phyloP scores from a whole-genome alignment of 2,329 filamentous ascomycete genomes.

The Curvularia sp. region DNA sequence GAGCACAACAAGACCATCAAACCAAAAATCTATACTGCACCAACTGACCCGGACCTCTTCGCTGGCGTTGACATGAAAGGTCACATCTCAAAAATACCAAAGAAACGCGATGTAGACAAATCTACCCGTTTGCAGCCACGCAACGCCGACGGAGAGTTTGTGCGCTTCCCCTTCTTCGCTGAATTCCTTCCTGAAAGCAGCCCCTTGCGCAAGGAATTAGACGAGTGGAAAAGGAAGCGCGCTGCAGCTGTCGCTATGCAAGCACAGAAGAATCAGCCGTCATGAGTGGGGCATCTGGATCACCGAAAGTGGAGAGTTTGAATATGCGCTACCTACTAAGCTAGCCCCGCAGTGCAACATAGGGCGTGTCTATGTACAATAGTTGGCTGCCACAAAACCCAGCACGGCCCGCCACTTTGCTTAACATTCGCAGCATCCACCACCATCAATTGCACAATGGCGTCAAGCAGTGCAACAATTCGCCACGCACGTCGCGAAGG shows the following conservation, averaged over 20 bases:
- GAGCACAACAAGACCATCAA: slow-evolving; percentile 17
- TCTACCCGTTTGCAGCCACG: slow-evolving; percentile 19
- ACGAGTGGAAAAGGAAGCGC: slow-evolving; percentile 30
- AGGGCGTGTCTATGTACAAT: slow-evolving; percentile 18
- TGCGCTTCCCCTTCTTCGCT: slow-evolving; percentile 34
- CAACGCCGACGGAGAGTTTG: slow-evolving; percentile 25
- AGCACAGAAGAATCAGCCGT: slow-evolving; percentile 6
- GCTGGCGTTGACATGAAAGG: slow-evolving; percentile 38
- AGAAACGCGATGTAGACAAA: slow-evolving; percentile 7
- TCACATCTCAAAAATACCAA: slow-evolving; percentile 9
- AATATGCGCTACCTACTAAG: background rate
- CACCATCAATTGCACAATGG: slow-evolving; percentile 28
- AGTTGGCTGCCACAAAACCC: background rate
- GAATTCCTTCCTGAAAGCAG: slow-evolving; percentile 29
- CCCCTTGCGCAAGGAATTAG: slow-evolving; percentile 28
- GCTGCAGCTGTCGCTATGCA: slow-evolving; percentile 13
- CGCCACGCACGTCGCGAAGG: slow-evolving; percentile 68
- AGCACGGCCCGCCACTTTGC: no score
- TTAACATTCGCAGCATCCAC: background rate
- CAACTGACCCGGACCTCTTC: slow-evolving; percentile 37
- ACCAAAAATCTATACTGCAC: slow-evolving; percentile 20
- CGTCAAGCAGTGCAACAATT: slow-evolving; percentile 51
- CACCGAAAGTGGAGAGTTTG: slow-evolving; percentile 1
- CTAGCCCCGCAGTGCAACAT: slow-evolving; percentile 19
- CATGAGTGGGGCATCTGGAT: slow-evolving; percentile 9